Percentiles rank a stretch among this genome's conserved stretches.
These are phyloP conservation scores for Russula olivacea DNA, from an alignment of 768 basidiomycete genomes.

Conservation along the genomic window DNA sequence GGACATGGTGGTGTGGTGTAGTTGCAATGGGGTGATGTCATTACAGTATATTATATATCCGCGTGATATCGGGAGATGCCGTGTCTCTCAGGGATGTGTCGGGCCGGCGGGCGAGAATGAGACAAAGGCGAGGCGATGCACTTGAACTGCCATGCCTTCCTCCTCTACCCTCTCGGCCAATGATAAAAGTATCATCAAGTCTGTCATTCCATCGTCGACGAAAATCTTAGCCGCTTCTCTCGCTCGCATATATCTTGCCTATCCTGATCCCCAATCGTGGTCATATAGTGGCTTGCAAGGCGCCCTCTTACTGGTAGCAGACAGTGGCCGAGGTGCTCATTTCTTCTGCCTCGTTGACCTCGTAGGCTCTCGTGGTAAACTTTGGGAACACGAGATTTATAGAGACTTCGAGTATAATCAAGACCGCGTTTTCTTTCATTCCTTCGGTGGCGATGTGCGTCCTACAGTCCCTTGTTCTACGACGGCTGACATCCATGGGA, in stretches of 20 bases:
- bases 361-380: conserved; percentile 73
- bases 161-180: conserved; percentile 62
- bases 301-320: conserved; percentile 65
- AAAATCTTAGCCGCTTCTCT: conserved; percentile 82
- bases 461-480: not conserved
- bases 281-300: conserved; percentile 85
- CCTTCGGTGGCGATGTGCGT: conserved; percentile 88
- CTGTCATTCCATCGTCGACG: conserved; percentile 44
- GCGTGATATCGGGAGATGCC: not conserved
- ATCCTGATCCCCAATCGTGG: conserved; percentile 74
- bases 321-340: conserved; percentile 49
- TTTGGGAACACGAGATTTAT: conserved; percentile 93
- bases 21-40: not conserved
- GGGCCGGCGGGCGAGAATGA: not conserved
- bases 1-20: not conserved
- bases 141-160: conserved; percentile 53
- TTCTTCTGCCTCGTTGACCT: conserved; percentile 81
- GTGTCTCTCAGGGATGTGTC: not conserved
- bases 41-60: too few relatives aligned
- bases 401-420: conserved; percentile 71
- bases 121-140: not conserved
- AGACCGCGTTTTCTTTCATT: conserved; percentile 88
- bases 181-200: conserved; percentile 75
- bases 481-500: conserved; percentile 1
- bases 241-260: conserved; percentile 85